phyloP scores from a whole-genome alignment of 257 asterid genomes.

The Parsonsia alboflavescens region DNA sequence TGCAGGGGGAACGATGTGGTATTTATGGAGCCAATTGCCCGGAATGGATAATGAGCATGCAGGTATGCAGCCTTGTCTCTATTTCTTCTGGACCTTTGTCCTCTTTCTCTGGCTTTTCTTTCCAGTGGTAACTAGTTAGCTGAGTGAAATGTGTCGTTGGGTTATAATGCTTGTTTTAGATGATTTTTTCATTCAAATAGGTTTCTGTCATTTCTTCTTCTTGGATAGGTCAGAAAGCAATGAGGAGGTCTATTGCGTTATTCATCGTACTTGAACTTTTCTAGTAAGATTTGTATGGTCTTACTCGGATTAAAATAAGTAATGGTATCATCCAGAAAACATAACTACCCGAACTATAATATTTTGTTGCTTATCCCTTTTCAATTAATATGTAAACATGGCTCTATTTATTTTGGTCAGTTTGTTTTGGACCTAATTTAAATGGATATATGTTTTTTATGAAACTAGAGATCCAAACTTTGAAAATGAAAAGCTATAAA shows the following conservation, averaged over 20 bases:
- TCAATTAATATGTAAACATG: neutral
- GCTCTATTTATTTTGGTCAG: neutral
- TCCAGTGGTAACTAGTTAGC: neutral
- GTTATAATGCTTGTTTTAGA: neutral
- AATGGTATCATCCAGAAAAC: too few relatives aligned
- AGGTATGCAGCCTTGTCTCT: slow-evolving; percentile 41
- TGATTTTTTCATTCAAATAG: neutral
- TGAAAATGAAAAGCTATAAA: neutral
- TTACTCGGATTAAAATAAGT: too few relatives aligned
- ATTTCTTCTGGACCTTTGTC: neutral
- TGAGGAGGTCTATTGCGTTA: too few relatives aligned
- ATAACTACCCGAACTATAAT: too few relatives aligned
- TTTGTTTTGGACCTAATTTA: neutral
- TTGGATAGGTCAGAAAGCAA: too few relatives aligned
- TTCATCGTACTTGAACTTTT: too few relatives aligned
- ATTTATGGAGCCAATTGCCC: slow-evolving; percentile 85
- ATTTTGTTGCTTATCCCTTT: neutral
- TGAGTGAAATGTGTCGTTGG: too few relatives aligned
- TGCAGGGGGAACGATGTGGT: slow-evolving; percentile 91
- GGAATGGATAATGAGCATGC: slow-evolving; percentile 97
- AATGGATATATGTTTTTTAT: neutral
- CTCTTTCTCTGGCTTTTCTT: slow-evolving; percentile 10
- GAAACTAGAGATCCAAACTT: neutral
- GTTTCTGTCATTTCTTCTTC: neutral
- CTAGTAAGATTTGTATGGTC: too few relatives aligned